phyloP scores from a whole-genome alignment of 2,329 filamentous ascomycete species.

The Venturiaceae sp. region DNA sequence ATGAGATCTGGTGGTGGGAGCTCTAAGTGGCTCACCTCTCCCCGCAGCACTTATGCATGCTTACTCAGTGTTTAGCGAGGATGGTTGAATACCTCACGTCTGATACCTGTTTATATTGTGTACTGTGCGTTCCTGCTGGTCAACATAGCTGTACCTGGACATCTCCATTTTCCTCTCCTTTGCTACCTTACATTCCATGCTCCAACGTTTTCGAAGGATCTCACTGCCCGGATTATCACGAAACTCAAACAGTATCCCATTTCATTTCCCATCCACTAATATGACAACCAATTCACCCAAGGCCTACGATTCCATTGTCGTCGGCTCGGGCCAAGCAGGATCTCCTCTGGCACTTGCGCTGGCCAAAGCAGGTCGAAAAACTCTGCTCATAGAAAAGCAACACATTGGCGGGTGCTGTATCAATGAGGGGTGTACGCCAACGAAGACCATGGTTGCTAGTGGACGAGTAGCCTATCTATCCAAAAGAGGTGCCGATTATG shows the following conservation, averaged over 20 bases:
- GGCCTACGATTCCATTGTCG: constrained; percentile 33
- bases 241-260: background rate
- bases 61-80: background rate
- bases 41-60: background rate
- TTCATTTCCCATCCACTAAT: background rate
- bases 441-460: constrained; percentile 47
- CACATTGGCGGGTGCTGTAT: constrained; percentile 45
- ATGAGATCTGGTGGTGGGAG: background rate
- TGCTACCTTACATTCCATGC: too few relatives aligned
- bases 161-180: too few relatives aligned
- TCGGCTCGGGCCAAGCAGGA: constrained; percentile 45
- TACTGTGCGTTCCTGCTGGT: too few relatives aligned
- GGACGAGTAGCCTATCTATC: constrained; percentile 40
- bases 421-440: constrained; percentile 47
- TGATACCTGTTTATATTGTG: too few relatives aligned
- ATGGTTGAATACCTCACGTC: too few relatives aligned
- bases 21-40: background rate
- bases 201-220: too few relatives aligned
- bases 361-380: constrained; percentile 33
- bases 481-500: constrained; percentile 34
- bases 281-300: constrained; percentile 10
- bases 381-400: constrained; percentile 37
- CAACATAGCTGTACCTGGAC: too few relatives aligned
- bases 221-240: too few relatives aligned
- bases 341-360: constrained; percentile 41